Evolutionary conservation across 2,329 filamentous ascomycete species (phyloP).

Genomic region (Apiospora phragmitis): DNA sequence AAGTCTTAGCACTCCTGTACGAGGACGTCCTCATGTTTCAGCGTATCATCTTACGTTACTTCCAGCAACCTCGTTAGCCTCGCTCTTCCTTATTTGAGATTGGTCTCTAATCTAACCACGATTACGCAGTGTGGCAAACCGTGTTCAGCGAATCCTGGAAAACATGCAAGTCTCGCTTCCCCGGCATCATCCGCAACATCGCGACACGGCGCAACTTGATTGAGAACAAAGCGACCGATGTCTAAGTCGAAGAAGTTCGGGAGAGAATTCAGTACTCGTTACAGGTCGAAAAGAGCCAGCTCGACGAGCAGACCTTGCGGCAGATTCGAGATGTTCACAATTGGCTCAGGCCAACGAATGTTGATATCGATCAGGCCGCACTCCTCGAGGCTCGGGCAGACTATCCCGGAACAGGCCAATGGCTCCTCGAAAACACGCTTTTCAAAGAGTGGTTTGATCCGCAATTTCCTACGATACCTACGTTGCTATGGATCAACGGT

Average conservation of each 20-base stretch:
- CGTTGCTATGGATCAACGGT: conserved; percentile 26
- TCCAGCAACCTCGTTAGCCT: conserved; percentile 21
- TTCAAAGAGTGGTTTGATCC: conserved; percentile 24
- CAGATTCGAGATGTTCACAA: conserved; percentile 11
- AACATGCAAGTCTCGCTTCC: conserved; percentile 20
- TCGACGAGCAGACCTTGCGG: conserved; percentile 11
- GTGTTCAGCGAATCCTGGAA: conserved; percentile 28
- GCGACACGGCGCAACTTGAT: conserved; percentile 20
- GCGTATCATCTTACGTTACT: conserved; percentile 17
- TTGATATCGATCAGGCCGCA: background rate
- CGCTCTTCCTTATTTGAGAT: background rate
- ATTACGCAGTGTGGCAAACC: conserved; percentile 25
- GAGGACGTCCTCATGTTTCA: conserved; percentile 25
- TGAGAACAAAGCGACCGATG: conserved; percentile 20
- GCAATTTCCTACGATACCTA: conserved; percentile 16
- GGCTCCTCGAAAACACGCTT: conserved; percentile 20
- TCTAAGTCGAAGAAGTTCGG: conserved; percentile 21
- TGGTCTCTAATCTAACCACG: background rate
- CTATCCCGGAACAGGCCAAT: conserved; percentile 21
- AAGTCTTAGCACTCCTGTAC: conserved; percentile 19
- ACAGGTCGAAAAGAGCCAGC: background rate
- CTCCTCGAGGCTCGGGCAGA: conserved; percentile 13
- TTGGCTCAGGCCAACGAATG: conserved; percentile 17
- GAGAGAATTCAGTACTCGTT: background rate
- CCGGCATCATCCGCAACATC: conserved; percentile 22